Conservation (phyloP, 2,329 filamentous ascomycete genomes). For the Nothophaeocryptopus gaeumannii region DNA sequence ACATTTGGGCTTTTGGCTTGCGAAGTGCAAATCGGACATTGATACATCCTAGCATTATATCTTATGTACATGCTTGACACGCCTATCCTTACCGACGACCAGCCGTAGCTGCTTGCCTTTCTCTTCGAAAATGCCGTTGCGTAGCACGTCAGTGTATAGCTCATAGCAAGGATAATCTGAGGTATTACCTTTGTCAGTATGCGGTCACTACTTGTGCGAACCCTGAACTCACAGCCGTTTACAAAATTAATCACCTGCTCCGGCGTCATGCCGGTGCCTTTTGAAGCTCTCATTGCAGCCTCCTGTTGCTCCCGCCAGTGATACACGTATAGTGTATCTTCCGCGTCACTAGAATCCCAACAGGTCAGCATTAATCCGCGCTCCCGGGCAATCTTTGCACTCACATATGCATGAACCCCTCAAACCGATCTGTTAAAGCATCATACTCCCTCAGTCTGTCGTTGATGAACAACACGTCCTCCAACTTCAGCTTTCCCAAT, state of each 20-base stretch:
- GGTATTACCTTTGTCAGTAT: slow-evolving; percentile 3
- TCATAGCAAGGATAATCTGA: slow-evolving; percentile 55
- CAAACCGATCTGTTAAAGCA: slow-evolving; percentile 57
- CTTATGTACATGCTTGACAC: slow-evolving; percentile 34
- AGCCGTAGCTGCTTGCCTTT: slow-evolving; percentile 51
- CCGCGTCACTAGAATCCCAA: slow-evolving; percentile 57
- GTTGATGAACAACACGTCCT: slow-evolving; percentile 60
- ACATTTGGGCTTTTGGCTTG: too few relatives aligned
- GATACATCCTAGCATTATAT: slow-evolving; percentile 8
- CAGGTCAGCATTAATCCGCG: neutral
- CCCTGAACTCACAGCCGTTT: slow-evolving; percentile 54
- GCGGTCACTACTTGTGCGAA: neutral
- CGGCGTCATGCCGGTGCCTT: slow-evolving; percentile 76
- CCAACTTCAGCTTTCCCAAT: slow-evolving; percentile 54
- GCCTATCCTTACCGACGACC: slow-evolving; percentile 48
- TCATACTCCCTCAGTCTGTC: slow-evolving; percentile 58
- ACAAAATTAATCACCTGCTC: slow-evolving; percentile 76
- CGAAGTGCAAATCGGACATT: too few relatives aligned
- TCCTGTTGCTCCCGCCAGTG: slow-evolving; percentile 83
- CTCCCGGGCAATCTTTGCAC: slow-evolving; percentile 22
- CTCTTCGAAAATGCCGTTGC: slow-evolving; percentile 48
- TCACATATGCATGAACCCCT: slow-evolving; percentile 64
- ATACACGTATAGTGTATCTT: slow-evolving; percentile 73
- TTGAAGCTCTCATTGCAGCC: slow-evolving; percentile 61
- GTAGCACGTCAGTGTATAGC: slow-evolving; percentile 50